Evolutionary conservation across 495 filamentous ascomycete genomes (phyloP).

Genomic region (Pyrenula massariospora): DNA sequence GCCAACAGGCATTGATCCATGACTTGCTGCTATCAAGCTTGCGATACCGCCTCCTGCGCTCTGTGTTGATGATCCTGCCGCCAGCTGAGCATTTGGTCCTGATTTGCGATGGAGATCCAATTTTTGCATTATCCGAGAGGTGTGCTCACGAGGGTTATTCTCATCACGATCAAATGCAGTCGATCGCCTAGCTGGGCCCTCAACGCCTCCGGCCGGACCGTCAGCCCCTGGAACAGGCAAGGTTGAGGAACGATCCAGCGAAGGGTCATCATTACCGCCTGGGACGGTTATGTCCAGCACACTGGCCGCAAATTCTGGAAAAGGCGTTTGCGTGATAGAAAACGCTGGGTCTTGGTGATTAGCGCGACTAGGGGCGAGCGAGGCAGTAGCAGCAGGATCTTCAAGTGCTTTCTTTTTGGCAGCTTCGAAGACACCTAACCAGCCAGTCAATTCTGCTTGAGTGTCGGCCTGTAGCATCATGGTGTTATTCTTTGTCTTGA

Average conservation of each 20-base stretch:
- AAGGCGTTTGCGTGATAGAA: constrained; percentile 76
- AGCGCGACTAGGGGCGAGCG: constrained; percentile 43
- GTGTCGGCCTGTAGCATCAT: constrained; percentile 89
- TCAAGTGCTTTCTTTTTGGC: constrained; percentile 89
- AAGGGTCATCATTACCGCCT: constrained; percentile 40
- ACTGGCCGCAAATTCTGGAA: constrained; percentile 80
- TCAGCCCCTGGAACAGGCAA: constrained; percentile 60
- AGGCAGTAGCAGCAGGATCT: constrained; percentile 51
- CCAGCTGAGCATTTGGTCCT: constrained; percentile 24
- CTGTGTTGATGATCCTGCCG: constrained; percentile 22
- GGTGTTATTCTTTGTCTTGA: constrained; percentile 92
- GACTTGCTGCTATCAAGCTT: constrained; percentile 75
- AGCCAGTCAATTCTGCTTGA: constrained; percentile 76
- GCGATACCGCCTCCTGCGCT: constrained; percentile 61
- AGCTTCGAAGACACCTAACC: constrained; percentile 83
- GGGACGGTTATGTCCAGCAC: constrained; percentile 55
- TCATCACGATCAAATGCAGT: constrained; percentile 43
- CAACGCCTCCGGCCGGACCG: constrained; percentile 45
- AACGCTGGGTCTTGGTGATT: constrained; percentile 68
- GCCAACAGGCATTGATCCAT: constrained; percentile 57
- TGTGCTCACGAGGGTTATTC: constrained; percentile 60
- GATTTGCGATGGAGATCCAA: constrained; percentile 80
- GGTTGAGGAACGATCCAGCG: constrained; percentile 47
- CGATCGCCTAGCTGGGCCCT: constrained; percentile 21
- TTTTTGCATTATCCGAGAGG: constrained; percentile 81